Evolutionary conservation across 495 filamentous ascomycete species (phyloP).

Genomic region (Aspergillus mulundensis): DNA sequence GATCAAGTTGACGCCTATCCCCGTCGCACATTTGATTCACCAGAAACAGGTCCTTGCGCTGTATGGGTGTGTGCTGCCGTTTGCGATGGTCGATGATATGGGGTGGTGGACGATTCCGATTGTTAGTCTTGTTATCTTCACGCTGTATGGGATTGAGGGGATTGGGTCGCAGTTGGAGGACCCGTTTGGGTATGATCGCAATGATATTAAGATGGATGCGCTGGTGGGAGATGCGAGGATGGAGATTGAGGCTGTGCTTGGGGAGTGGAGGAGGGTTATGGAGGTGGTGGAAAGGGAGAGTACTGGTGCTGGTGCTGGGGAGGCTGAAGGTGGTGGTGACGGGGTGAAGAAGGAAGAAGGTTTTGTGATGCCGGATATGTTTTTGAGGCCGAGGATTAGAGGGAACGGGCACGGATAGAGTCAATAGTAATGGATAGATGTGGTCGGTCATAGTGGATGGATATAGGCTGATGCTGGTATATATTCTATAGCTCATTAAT

Average conservation of each 20-base stretch:
- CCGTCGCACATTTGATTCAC: constrained; percentile 73
- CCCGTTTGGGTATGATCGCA: constrained; percentile 70
- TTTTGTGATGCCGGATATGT: constrained; percentile 36
- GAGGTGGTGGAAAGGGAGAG: constrained; percentile 4
- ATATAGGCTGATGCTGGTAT: neutral
- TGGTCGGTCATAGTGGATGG: neutral
- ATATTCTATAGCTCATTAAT: neutral
- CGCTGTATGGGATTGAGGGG: constrained; percentile 69
- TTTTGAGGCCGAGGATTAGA: constrained; percentile 20
- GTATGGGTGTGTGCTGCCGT: constrained; percentile 68
- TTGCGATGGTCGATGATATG: constrained; percentile 69
- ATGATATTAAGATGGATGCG: constrained; percentile 77
- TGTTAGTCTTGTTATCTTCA: constrained; percentile 64
- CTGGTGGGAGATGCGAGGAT: constrained; percentile 62
- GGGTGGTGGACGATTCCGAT: constrained; percentile 71
- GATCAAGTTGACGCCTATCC: constrained; percentile 66
- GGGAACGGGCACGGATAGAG: neutral
- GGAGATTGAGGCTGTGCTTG: constrained; percentile 61
- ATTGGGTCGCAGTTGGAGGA: constrained; percentile 73
- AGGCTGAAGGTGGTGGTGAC: neutral
- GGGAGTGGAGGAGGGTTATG: constrained; percentile 53
- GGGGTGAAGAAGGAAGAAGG: neutral
- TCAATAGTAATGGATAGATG: neutral
- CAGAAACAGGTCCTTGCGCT: constrained; percentile 71
- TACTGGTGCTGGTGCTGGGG: neutral